These are phyloP conservation scores for Dacryopinax primogenitus DNA, from an alignment of 768 basidiomycete genomes.

Conservation along the genomic window DNA sequence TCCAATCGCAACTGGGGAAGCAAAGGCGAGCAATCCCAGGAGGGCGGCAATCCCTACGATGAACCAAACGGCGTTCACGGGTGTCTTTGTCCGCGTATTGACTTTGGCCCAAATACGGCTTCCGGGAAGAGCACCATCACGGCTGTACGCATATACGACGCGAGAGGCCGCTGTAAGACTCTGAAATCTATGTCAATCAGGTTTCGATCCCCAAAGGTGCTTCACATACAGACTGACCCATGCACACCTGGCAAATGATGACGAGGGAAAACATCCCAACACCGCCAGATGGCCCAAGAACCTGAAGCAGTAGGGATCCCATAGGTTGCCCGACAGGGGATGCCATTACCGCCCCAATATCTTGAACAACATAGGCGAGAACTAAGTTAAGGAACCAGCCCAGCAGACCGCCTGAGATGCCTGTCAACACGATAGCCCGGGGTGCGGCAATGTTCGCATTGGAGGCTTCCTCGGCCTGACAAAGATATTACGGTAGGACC, in stretches of 20 bases:
- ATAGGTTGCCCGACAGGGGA: constrained; percentile 11
- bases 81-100: constrained; percentile 14
- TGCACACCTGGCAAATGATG: constrained; percentile 1
- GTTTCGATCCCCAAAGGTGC: not conserved
- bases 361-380: not conserved
- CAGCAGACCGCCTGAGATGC: constrained; percentile 11
- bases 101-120: not conserved
- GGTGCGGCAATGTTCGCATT: constrained; percentile 16
- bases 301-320: constrained; percentile 7
- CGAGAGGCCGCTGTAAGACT: constrained; percentile 16
- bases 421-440: constrained; percentile 13
- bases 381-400: constrained; percentile 1
- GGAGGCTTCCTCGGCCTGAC: constrained; percentile 11
- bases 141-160: constrained; percentile 13
- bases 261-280: not conserved
- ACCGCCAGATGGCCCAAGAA: not conserved
- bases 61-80: constrained; percentile 13
- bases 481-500: not conserved
- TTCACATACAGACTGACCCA: not conserved
- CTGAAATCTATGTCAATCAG: not conserved
- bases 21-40: constrained; percentile 12
- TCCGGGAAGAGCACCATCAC: constrained; percentile 12
- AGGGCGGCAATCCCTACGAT: constrained; percentile 10
- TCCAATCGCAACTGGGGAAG: constrained; percentile 9
- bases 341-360: constrained; percentile 7